Percentiles rank a stretch among this genome's conserved stretches.
phyloP scores from a whole-genome alignment of 805 yeast species.

The Wickerhamia fluorescens region DNA sequence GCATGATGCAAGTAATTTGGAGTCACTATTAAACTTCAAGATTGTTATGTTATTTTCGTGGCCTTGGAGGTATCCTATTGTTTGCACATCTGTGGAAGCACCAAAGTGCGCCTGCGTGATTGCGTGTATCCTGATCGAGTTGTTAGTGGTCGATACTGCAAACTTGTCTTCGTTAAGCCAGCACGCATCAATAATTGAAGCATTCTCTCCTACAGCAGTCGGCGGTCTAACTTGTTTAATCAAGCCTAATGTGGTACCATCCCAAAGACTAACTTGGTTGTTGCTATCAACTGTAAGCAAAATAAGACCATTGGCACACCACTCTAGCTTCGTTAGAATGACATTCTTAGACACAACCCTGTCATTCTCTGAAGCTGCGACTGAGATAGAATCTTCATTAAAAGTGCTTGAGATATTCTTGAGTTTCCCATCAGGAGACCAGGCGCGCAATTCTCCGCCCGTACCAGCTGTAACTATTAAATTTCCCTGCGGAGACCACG shows the following conservation, averaged over 20 bases:
- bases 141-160: conserved; percentile 58
- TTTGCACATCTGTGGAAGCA: conserved; percentile 11
- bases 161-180: conserved; percentile 71
- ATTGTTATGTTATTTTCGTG: conserved; percentile 55
- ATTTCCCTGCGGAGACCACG: conserved; percentile 68
- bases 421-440: conserved; percentile 67
- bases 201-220: conserved; percentile 5
- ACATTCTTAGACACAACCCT: background rate
- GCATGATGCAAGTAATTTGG: conserved; percentile 59
- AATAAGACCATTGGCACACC: conserved; percentile 53
- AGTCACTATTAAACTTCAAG: conserved; percentile 45
- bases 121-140: conserved; percentile 50
- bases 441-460: conserved; percentile 70
- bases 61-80: conserved; percentile 41
- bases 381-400: conserved; percentile 4
- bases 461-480: conserved; percentile 55
- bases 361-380: no score
- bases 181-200: conserved; percentile 42
- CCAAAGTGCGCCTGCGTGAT: conserved; percentile 10
- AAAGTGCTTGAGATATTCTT: conserved; percentile 35
- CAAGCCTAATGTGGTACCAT: conserved; percentile 36
- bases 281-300: conserved; percentile 52
- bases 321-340: conserved; percentile 41
- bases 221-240: conserved; percentile 22
- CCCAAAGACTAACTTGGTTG: conserved; percentile 52